Conservation (phyloP, 2,329 filamentous ascomycete species). For the Escovopsis sp. region DNA sequence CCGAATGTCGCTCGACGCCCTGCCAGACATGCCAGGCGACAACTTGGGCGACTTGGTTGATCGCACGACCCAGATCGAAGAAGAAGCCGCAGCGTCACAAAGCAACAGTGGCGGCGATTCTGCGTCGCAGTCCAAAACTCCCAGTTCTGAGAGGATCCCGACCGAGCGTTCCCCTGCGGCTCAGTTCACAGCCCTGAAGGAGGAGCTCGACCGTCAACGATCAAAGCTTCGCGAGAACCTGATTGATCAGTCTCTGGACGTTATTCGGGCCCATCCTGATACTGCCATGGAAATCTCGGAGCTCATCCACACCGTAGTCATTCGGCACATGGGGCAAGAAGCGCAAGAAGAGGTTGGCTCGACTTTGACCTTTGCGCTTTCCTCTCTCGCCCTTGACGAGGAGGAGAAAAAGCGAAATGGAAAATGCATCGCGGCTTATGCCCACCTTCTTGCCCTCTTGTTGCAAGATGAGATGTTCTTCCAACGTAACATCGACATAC, state of each 20-base stretch:
- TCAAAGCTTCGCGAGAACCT: slow-evolving; percentile 58
- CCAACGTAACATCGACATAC: slow-evolving; percentile 52
- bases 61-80: slow-evolving; percentile 9
- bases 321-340: slow-evolving; percentile 40
- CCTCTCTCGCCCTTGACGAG: slow-evolving; percentile 48
- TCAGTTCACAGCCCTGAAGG: slow-evolving; percentile 33
- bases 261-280: slow-evolving; percentile 75
- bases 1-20: slow-evolving; percentile 23
- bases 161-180: slow-evolving; percentile 7
- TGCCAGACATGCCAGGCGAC: slow-evolving; percentile 16
- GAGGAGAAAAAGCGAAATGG: slow-evolving; percentile 50
- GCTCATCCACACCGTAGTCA: slow-evolving; percentile 60
- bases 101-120: slow-evolving; percentile 6
- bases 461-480: slow-evolving; percentile 77
- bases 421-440: slow-evolving; percentile 65
- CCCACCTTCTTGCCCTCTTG: slow-evolving; percentile 78
- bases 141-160: slow-evolving; percentile 5
- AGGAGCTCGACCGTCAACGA: slow-evolving; percentile 67
- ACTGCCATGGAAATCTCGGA: slow-evolving; percentile 86
- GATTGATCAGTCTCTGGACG: slow-evolving; percentile 80
- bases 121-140: slow-evolving; percentile 7
- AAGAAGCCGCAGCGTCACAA: slow-evolving; percentile 9
- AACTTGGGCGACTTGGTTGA: slow-evolving; percentile 16
- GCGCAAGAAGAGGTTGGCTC: slow-evolving; percentile 60
- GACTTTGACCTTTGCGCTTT: slow-evolving; percentile 70